Evolutionary conservation across 163 green algal genomes (phyloP), one percentile per base, ranked within the genome.

Genomic region (Trebouxia gelatinosa): DNA sequence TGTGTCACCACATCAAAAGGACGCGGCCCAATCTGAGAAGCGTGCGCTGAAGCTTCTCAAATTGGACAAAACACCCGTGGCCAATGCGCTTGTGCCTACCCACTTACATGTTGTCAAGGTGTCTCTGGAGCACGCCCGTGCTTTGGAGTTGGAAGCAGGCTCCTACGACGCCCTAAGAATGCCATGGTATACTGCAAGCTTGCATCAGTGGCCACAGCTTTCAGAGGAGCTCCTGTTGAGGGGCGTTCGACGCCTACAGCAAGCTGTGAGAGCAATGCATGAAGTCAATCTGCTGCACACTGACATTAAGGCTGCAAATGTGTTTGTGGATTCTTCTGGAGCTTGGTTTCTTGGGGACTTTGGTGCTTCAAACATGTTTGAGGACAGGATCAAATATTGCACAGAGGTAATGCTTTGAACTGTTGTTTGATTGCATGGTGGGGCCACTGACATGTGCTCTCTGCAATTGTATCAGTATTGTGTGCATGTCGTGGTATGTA

Each of bases 221-320:
- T 74, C 64, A 51, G 32, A 74, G 0, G 64, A 57, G 9, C 64
- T 74, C 37, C 21, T 57, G 35, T 74, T 26, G 31, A 50, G 38
- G 50, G 64, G 64, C 35, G 64, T 32, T 11, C 38, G 64, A 3
- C 64, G 64, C 3, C 28, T 74, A 34, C 64, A 74, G 34, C 64
- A 74, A 74, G 64, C 64, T 57, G 37, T 74, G 38, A 32, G n/a
- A 51, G 37, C 35, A 11, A 74, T 74, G 64, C 64, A 54, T 54
- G 64, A 74, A 74, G 38, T 57, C 37, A 50, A 74, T 2, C 34
- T 74, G 37, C 64, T 74, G 64, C 64, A 51, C 17, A 51, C 64
- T 4, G 34, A 74, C 64, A 51, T 74, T 3, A 74, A 74, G 32
- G 64, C 34, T 32, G 37, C 64, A 39, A 74, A 74, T 57, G 64